Base-by-base conservation (phyloP, 176 grass and related monocot species). In the Alloteropsis semialata region DNA sequence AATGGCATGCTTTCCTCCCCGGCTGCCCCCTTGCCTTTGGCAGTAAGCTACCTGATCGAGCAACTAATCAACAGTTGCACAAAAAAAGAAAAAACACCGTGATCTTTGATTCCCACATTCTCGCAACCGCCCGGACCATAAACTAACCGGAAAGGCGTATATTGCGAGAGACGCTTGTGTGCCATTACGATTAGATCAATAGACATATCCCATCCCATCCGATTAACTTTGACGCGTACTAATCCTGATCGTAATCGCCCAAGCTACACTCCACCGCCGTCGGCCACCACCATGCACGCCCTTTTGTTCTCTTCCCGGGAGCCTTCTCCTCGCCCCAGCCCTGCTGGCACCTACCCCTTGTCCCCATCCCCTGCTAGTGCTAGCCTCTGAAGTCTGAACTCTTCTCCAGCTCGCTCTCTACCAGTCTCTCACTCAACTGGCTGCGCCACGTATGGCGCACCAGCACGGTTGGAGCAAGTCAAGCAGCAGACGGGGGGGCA, bases 71-170 rank as follows among this genome's bases (percentile, higher is more conserved):
- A 77, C 29, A 60, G 72, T 82, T 83, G 62, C 81, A n/a, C 77
- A 71, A 85, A 71, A 82, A 87, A 77, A 71, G 82, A 71, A 82
- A 87, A 77, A 68, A 80, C 61, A 65, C 50, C 42, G 39, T 39
- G 33, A 71, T 69, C 32, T 42, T 18, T 60, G 50, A 41, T 62
- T 75, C 66, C 49, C 36, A 62, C 63, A 58, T 13, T 27, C n/a
- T 44, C 24, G 10, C 34, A 65, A 56, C 17, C 51, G 8, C 6
- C 42, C 41, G 12, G 12, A 32, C 67, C 60, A 69, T 33, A 55
- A 32, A 76, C 69, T 71, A 84, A 69, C 67, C 6, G 27, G 11
- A 68, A 79, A 75, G 60, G 34, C 34, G 12, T 51, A 63, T 41
- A 57, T 10, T 54, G 62, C 13, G 37, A 51, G 32, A 34, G 69